Percentiles rank a stretch among this genome's conserved stretches.
Evolutionary conservation across 1,139 yeast species (phyloP).

Genomic region (Dujonia santamariae): DNA sequence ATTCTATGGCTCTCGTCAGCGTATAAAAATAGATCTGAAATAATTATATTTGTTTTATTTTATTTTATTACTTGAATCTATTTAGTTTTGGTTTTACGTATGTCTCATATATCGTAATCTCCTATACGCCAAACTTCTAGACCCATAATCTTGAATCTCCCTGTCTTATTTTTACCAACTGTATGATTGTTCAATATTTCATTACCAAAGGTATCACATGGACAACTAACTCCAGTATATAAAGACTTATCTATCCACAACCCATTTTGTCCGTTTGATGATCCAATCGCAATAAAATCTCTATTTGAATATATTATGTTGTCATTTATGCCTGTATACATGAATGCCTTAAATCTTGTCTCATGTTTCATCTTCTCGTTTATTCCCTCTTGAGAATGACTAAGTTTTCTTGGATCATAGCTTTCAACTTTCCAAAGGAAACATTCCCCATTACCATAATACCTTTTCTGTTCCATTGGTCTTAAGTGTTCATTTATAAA

Average conservation of each 20-base stretch:
- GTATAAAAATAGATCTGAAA: too few species aligned
- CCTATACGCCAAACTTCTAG: constrained; percentile 87
- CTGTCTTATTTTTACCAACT: constrained; percentile 21
- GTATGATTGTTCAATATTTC: constrained; percentile 57
- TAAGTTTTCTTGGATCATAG: constrained; percentile 17
- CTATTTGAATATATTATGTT: constrained; percentile 81
- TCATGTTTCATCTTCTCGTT: constrained; percentile 5
- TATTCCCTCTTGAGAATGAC: constrained; percentile 10
- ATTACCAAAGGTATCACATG: constrained; percentile 86
- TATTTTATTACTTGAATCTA: neutral
- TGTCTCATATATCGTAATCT: constrained; percentile 9
- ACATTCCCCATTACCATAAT: constrained; percentile 94
- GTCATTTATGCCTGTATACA: constrained; percentile 87
- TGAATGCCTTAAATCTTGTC: constrained; percentile 69
- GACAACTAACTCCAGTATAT: constrained; percentile 71
- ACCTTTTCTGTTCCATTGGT: constrained; percentile 68
- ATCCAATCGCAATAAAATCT: constrained; percentile 80
- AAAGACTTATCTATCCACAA: constrained; percentile 81
- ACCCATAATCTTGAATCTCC: constrained; percentile 69
- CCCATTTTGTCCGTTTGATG: constrained; percentile 88
- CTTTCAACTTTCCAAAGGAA: constrained; percentile 68
- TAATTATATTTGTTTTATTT: constrained; percentile 1
- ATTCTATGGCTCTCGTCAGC: neutral
- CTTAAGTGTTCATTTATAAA: constrained; percentile 73
- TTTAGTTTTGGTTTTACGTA: too few species aligned